phyloP scores from a whole-genome alignment of 2,329 filamentous ascomycete genomes.

The Neonectria punicea region DNA sequence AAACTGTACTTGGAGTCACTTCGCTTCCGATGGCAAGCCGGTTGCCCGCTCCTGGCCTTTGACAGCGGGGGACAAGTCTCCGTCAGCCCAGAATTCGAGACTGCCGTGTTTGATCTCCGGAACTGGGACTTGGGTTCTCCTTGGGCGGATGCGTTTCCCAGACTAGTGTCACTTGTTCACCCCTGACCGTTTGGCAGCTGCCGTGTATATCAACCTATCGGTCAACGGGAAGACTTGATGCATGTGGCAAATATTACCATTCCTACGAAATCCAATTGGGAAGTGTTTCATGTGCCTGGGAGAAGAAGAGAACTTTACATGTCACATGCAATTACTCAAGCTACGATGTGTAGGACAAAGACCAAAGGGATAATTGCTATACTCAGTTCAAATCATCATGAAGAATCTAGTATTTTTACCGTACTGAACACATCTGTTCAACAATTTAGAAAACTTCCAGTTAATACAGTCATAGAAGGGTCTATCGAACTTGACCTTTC shows the following conservation, averaged over 20 bases:
- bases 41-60: constrained; percentile 27
- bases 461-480: not conserved
- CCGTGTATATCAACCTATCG: not conserved
- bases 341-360: not conserved
- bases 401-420: not conserved
- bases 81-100: constrained; percentile 38
- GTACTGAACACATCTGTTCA: not conserved
- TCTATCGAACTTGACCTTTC: not conserved
- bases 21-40: constrained; percentile 35
- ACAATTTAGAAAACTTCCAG: too few relatives aligned
- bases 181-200: constrained; percentile 5
- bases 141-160: constrained; percentile 38
- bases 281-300: not conserved
- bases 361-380: not conserved
- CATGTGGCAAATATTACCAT: not conserved
- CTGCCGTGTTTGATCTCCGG: constrained; percentile 34
- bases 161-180: constrained; percentile 31
- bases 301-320: not conserved
- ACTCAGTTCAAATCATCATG: not conserved
- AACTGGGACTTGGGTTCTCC: constrained; percentile 38
- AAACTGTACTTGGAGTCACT: constrained; percentile 39
- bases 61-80: constrained; percentile 25
- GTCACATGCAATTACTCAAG: not conserved
- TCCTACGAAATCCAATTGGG: not conserved
- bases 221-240: not conserved